Evolutionary conservation across 1,284 basidiomycete genomes (phyloP), one percentile per base, ranked within the genome.

Genomic region (Apiotrichum brassicae): DNA sequence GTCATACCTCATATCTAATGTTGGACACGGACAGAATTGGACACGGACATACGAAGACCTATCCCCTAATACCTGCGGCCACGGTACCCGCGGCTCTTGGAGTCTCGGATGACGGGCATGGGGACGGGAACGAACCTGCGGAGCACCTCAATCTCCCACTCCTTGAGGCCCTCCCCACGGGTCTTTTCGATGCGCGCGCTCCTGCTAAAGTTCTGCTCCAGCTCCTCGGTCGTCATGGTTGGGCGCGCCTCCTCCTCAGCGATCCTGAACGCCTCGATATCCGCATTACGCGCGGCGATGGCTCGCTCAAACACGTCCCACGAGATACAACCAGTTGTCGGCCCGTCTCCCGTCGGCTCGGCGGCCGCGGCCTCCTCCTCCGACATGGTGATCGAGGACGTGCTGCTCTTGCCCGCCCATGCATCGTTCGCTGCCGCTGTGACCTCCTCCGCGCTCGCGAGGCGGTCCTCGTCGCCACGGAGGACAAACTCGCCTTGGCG

Each of bases 401-500:
- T 37, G 20, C 20, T 24, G 51, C 14, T 50, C 46, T 4, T 2
- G 24, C 24, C 11, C 11, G 18, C 40, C 23, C n/a, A 23, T 5
- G 43, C 25, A 14, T 23, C 44, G 42, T 13, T 20, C 16, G 33
- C 43, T 6, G 12, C 51, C 7, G 34, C 39, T 34, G 49, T 51
- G 42, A 38, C 54, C 22, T 56, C 46, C 46, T 44, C 54, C 48
- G 56, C 51, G 16, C 53, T 53, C 26, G 45, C 47, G 35, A 49
- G 24, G 12, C 47, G 46, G 45, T 64, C 60, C 43, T 61, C 63
- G 47, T 70, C 67, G 9, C 63, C 63, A 25, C 68, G 75, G 12
- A 90, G 74, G 1, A 78, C 76, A 65, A 90, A 94, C 41, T 81
- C 78, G 13, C 89, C 88, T 77, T 97, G 91, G 32, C 86, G 80